Conservation (phyloP, 305 asterid genomes). For the Rubia tinctorum region DNA sequence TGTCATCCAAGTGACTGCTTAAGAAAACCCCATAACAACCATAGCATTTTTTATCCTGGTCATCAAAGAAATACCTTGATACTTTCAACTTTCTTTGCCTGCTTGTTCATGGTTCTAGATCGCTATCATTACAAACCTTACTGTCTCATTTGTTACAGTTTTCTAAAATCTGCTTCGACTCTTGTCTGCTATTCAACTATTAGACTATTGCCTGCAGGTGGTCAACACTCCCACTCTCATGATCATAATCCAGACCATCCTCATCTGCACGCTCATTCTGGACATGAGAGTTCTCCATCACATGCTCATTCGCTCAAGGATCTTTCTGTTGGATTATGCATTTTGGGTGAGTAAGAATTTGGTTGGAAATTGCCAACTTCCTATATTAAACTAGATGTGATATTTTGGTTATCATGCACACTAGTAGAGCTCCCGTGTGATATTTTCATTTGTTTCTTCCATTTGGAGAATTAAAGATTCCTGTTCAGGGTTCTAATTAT, state of each 20-base stretch:
- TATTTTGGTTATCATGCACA: background rate
- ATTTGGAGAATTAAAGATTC: background rate
- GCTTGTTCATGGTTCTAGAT: background rate
- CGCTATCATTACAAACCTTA: background rate
- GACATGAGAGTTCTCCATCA: constrained; percentile 32
- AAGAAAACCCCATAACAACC: background rate
- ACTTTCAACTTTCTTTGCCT: constrained; percentile 2
- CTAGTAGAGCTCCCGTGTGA: background rate
- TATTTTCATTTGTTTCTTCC: background rate
- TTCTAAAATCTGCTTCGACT: background rate
- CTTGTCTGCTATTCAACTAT: background rate
- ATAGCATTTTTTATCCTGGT: background rate
- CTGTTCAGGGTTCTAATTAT: background rate
- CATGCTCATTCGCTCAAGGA: constrained; percentile 92
- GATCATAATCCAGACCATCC: constrained; percentile 53
- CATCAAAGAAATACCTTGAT: background rate
- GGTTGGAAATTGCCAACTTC: constrained; percentile 1
- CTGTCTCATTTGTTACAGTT: no score
- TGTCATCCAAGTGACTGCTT: background rate
- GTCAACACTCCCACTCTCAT: constrained; percentile 80
- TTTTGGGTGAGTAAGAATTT: constrained; percentile 61
- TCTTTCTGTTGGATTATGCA: constrained; percentile 83
- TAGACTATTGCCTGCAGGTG: constrained; percentile 46
- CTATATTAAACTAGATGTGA: background rate
- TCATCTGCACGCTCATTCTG: constrained; percentile 46